Evolutionary conservation across 2,329 filamentous ascomycete genomes (phyloP).

Genomic region (Scytalidium sp.): DNA sequence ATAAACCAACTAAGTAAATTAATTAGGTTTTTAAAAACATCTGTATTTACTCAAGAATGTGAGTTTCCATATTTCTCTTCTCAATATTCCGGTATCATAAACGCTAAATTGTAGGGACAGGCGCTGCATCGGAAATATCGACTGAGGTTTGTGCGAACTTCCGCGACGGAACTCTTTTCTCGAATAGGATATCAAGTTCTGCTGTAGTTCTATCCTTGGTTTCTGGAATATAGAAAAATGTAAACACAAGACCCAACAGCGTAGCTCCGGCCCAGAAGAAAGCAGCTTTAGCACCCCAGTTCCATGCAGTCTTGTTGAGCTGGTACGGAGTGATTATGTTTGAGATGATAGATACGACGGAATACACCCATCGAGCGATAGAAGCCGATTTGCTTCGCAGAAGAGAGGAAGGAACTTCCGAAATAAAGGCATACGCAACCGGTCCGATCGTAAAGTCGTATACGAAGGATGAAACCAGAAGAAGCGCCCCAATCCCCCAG

Average conservation of each 20-base stretch:
- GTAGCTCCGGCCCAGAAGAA: constrained; percentile 30
- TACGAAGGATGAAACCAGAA: constrained; percentile 75
- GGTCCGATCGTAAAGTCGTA: constrained; percentile 87
- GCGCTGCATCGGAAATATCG: constrained; percentile 51
- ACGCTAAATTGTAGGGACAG: no score
- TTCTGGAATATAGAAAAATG: constrained; percentile 69
- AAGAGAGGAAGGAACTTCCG: constrained; percentile 32
- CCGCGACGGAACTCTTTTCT: constrained; percentile 19
- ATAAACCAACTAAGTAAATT: no score
- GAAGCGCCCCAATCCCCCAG: constrained; percentile 54
- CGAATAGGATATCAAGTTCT: constrained; percentile 80
- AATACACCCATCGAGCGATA: constrained; percentile 36
- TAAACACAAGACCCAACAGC: constrained; percentile 14
- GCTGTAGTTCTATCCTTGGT: constrained; percentile 76
- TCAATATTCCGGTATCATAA: no score
- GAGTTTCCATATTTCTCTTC: no score
- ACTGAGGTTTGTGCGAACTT: constrained; percentile 51
- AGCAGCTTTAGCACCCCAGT: constrained; percentile 31
- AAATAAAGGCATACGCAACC: constrained; percentile 47
- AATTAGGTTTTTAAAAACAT: no score
- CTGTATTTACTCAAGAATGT: no score
- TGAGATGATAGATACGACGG: constrained; percentile 40
- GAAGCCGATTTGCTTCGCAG: constrained; percentile 36
- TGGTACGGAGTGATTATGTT: constrained; percentile 45
- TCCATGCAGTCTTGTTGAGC: constrained; percentile 34